phyloP scores from a whole-genome alignment of 2,329 filamentous ascomycete genomes.

The Aspergillus nomiae region DNA sequence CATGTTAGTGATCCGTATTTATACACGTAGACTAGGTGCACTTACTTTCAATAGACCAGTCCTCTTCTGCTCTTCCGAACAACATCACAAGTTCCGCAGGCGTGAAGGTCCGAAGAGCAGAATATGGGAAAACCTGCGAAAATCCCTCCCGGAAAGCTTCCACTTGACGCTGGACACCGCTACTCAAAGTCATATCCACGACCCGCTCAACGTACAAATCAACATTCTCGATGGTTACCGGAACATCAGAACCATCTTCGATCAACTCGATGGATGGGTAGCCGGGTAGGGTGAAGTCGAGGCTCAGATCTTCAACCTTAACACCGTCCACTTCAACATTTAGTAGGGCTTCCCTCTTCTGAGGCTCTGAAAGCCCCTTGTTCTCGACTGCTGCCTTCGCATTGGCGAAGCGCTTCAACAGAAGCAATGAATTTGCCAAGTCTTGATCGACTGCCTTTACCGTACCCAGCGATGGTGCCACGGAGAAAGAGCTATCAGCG shows the following conservation, averaged over 20 bases:
- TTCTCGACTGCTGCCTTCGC: conserved; percentile 82
- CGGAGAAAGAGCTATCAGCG: conserved; percentile 66
- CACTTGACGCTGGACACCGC: conserved; percentile 82
- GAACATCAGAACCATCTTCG: conserved; percentile 69
- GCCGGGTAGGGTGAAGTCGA: conserved; percentile 94
- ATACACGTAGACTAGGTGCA: conserved; percentile 19
- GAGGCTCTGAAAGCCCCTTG: conserved; percentile 61
- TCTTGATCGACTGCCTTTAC: conserved; percentile 87
- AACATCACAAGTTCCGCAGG: conserved; percentile 93
- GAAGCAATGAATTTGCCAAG: conserved; percentile 79
- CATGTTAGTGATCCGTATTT: conserved; percentile 27
- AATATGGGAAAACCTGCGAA: conserved; percentile 94
- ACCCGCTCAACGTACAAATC: conserved; percentile 84
- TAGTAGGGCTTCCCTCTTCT: conserved; percentile 71
- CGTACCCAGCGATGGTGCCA: conserved; percentile 83
- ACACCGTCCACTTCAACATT: conserved; percentile 74
- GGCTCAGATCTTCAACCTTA: conserved; percentile 78
- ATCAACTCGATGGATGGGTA: conserved; percentile 84
- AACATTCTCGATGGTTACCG: conserved; percentile 90
- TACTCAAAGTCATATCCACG: conserved; percentile 87
- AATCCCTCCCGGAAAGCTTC: conserved; percentile 91
- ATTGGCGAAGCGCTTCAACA: conserved; percentile 82
- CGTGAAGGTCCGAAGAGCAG: conserved; percentile 88
- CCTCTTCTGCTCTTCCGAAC: conserved; percentile 89
- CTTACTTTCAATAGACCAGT: conserved; percentile 97